Percentiles rank a stretch among this genome's conserved stretches.
These are phyloP conservation scores for Colletotrichum sp. DNA, from an alignment of 2,329 filamentous ascomycete species.

Conservation along the genomic window DNA sequence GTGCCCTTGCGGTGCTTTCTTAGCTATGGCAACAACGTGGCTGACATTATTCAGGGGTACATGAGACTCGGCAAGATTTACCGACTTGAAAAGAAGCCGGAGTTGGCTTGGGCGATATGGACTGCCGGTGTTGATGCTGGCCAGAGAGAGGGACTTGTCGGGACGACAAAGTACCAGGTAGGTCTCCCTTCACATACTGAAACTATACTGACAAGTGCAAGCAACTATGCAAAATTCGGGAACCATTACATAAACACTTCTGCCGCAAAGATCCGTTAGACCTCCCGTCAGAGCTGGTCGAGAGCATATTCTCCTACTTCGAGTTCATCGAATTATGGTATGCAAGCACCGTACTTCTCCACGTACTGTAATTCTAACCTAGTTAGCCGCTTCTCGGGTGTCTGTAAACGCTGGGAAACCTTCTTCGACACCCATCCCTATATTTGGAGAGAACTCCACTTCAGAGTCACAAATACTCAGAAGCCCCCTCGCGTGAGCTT, in stretches of 20 bases:
- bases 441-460: slow-evolving; percentile 19
- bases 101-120: slow-evolving; percentile 45
- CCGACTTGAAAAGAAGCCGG: slow-evolving; percentile 39
- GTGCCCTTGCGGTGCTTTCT: background rate
- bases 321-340: slow-evolving; percentile 29
- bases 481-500: slow-evolving; percentile 9
- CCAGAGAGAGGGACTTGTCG: slow-evolving; percentile 28
- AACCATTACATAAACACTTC: slow-evolving; percentile 38
- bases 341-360: background rate
- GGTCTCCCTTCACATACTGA: background rate
- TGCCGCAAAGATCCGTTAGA: slow-evolving; percentile 37
- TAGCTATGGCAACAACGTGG: background rate
- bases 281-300: slow-evolving; percentile 40
- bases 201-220: slow-evolving; percentile 11
- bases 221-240: slow-evolving; percentile 39
- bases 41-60: slow-evolving; percentile 39
- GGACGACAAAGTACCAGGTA: slow-evolving; percentile 39
- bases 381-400: slow-evolving; percentile 6
- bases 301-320: slow-evolving; percentile 38
- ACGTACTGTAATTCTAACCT: background rate
- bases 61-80: slow-evolving; percentile 45
- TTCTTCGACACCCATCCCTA: slow-evolving; percentile 18
- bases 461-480: background rate
- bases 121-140: slow-evolving; percentile 41
- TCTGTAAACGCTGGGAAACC: slow-evolving; percentile 19